A percentile compares a stretch with the other conserved stretches of the same genome.
Evolutionary conservation across 768 basidiomycete genomes (phyloP).

Genomic region (Amanita pseudoporphyria): DNA sequence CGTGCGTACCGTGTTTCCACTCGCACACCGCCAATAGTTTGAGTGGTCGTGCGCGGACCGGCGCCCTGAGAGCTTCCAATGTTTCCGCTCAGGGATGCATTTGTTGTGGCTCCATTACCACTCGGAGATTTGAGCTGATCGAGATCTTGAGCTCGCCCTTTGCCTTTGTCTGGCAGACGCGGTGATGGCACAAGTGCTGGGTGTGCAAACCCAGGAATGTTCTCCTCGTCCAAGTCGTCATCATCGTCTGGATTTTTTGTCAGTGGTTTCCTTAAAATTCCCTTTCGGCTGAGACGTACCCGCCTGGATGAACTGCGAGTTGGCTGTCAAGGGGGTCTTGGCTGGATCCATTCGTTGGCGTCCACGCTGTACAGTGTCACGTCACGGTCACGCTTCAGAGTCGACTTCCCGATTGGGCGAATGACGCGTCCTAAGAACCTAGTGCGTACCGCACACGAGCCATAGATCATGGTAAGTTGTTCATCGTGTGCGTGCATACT

Average conservation of each 20-base stretch:
- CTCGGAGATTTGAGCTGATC: conserved; percentile 41
- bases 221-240: conserved; percentile 75
- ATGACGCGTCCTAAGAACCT: conserved; percentile 39
- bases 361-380: conserved; percentile 17
- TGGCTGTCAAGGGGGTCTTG: conserved; percentile 47
- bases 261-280: not conserved
- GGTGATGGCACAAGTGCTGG: conserved; percentile 40
- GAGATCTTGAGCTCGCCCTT: conserved; percentile 50
- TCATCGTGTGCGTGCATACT: not conserved
- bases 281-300: conserved; percentile 29
- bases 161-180: conserved; percentile 51
- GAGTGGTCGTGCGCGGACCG: conserved; percentile 36
- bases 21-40: conserved; percentile 75
- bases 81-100: conserved; percentile 52
- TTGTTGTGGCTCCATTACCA: too few relatives aligned
- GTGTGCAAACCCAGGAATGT: conserved; percentile 72
- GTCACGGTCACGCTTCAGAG: conserved; percentile 13
- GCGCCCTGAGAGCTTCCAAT: conserved; percentile 46
- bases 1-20: conserved; percentile 74
- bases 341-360: conserved; percentile 27
- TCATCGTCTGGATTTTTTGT: conserved; percentile 45
- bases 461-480: conserved; percentile 18
- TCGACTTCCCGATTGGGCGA: conserved; percentile 29
- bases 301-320: conserved; percentile 74
- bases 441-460: not conserved